Evolutionary conservation across 495 filamentous ascomycete genomes (phyloP).

Genomic region (Talaromyces wortmannii): DNA sequence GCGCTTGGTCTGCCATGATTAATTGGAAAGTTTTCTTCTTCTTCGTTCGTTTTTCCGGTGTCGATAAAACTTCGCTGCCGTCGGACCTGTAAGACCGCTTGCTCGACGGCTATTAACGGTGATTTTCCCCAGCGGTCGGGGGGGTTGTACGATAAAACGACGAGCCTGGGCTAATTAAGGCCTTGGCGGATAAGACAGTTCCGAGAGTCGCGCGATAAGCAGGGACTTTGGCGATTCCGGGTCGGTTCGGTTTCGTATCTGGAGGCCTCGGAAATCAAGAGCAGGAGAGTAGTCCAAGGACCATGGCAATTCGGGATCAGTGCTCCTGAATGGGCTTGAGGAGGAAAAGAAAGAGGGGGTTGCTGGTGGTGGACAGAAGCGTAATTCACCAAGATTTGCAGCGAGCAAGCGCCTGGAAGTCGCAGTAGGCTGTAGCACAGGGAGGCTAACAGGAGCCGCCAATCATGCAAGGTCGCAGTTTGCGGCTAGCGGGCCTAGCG

Average conservation of each 20-base stretch:
- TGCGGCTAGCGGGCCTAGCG: neutral
- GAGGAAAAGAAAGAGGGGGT: neutral
- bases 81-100: constrained; percentile 38
- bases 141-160: constrained; percentile 4
- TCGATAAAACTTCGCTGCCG: constrained; percentile 25
- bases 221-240: neutral
- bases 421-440: neutral
- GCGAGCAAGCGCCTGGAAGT: neutral
- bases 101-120: constrained; percentile 34
- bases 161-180: too few species aligned
- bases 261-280: too few species aligned
- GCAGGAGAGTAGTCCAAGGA: too few species aligned
- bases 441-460: neutral
- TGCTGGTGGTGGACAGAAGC: neutral
- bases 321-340: too few species aligned
- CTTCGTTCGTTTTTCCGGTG: constrained; percentile 3
- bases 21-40: neutral
- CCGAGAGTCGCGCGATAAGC: neutral
- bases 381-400: neutral
- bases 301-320: too few species aligned
- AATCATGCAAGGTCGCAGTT: neutral
- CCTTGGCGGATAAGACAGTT: constrained; percentile 3
- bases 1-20: constrained; percentile 29
- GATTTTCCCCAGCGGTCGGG: constrained; percentile 40
- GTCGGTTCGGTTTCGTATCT: neutral